Base-by-base conservation (phyloP, 2,329 filamentous ascomycete genomes). In the Xylariaceae sp. region DNA sequence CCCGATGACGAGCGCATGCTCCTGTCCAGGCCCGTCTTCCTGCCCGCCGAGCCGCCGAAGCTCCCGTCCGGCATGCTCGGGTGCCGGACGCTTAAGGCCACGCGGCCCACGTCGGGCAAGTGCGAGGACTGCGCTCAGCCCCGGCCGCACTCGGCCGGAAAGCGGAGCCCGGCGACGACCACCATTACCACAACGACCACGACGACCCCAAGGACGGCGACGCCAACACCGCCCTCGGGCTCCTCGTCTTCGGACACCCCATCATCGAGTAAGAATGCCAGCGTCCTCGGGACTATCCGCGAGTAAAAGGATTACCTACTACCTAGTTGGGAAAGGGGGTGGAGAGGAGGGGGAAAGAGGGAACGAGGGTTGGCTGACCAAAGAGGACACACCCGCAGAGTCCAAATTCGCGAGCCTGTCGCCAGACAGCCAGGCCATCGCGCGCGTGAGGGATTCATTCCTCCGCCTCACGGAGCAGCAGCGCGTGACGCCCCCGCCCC, bases 21-120 rank as follows among this genome's bases (percentile, higher is more conserved):
- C 11, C 49, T 57, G 5, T 19, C 33, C 3, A 31, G 48, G 36
- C 32, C 49, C 13, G 39, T 47, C 19, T 45, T 33, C 35, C 40
- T 52, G 6, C 49, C 51, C 3, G 32, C 42, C n/a, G 33, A 24
- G 5, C 42, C 15, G 13, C 36, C 44, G 8, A 44, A 41, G 29
- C 31, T 49, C 2, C 47, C 42, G 3, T 38, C 47, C 1, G 44
- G 46, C 5, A 10, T 47, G 12, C 21, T 7, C 27, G 24, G 31
- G n/a, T 51, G 51, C 36, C 38, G 36, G 21, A 14, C 32, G 21
- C 43, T 33, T 7, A 33, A 12, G 14, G 50, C 48, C 3, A 48
- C 41, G 5, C 35, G 44, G 5, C 55, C 55, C 0, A 38, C 38
- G 10, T 19, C 28, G 9, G 46, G 50, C 1, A 37, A 30, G 12